Base-by-base conservation (phyloP, 2,329 filamentous ascomycete genomes). In the Pseudogymnoascus sp. region DNA sequence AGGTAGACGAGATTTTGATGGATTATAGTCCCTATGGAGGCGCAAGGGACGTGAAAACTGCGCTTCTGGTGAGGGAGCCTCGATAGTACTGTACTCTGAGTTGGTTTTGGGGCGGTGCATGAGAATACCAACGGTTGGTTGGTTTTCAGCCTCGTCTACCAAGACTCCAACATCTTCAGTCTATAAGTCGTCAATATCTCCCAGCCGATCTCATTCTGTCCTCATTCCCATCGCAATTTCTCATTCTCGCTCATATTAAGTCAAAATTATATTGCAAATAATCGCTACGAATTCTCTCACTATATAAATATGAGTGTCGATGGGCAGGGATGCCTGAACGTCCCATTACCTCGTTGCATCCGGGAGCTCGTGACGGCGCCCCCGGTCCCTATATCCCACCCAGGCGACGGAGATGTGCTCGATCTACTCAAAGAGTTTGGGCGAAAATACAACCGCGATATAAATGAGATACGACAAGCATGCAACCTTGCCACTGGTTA, bases 21-120 rank as follows among this genome's bases (percentile, higher is more conserved):
- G 63, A 64, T 64, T 31, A 25, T 11, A 61, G 39, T 19, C 63
- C 51, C 19, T 64, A 62, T 36, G 63, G 63, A 11, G 63, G 63
- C 7, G 10, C 36, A 14, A 16, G 8, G 13, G 8, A 45, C 5
- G 63, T 45, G 13, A 45, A 25, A 14, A 54, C 51, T 23, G 19
- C 41, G n/a, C 37, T 64, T 23, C 37, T 64, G 39, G 31, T 64
- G 5, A 62, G 63, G 48, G 34, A 60, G 41, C 62, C 62, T 21
- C 16, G 34, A 37, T 28, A 62, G 5, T 41, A 21, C 14, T 37
- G 25, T 6, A 45, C 25, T 4, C 2, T 16, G 37, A 25, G 16
- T 43, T 43, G 39, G 8, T 43, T 8, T 43, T 43, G 39, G 39
- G 8, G 39, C 3, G 39, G 19, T 43, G 39, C 8, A 21, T 43